These are phyloP conservation scores for Lipomyces starkeyi DNA, from an alignment of 805 yeast genomes.

Conservation along the genomic window DNA sequence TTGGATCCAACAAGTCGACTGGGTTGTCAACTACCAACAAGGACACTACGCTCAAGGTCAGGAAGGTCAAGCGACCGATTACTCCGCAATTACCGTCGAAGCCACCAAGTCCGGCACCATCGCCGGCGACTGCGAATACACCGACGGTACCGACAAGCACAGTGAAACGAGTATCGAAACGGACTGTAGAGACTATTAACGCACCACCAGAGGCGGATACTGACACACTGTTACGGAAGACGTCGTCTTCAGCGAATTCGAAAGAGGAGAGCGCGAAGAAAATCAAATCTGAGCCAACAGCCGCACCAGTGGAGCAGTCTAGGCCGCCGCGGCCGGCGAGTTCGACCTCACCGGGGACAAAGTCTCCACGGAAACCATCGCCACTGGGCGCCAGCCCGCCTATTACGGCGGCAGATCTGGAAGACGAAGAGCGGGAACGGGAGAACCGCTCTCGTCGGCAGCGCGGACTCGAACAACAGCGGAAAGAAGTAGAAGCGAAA, in stretches of 20 bases:
- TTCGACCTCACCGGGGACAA: conserved; percentile 14
- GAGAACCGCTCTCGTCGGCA: conserved; percentile 4
- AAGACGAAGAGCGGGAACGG: conserved; percentile 9
- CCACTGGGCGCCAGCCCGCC: conserved; percentile 37
- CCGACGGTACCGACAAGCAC: not conserved
- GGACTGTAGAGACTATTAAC: not conserved
- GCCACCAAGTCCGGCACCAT: not conserved
- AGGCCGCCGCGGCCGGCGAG: not conserved
- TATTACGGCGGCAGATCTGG: conserved; percentile 27
- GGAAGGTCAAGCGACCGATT: not conserved
- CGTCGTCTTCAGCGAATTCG: not conserved
- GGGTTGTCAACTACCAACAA: not conserved
- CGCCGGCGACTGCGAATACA: not conserved
- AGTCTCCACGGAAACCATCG: conserved; percentile 34
- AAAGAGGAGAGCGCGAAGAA: not conserved
- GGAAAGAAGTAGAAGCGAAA: not conserved
- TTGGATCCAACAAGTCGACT: no score
- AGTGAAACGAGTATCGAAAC: not conserved
- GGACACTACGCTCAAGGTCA: conserved; percentile 4
- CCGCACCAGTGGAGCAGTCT: not conserved
- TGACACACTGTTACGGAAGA: not conserved
- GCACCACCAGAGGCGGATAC: not conserved
- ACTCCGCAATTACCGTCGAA: not conserved
- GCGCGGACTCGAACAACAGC: not conserved
- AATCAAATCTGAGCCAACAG: not conserved